Conservation (phyloP, 2,329 filamentous ascomycete species). For the Cladosporium sp. region DNA sequence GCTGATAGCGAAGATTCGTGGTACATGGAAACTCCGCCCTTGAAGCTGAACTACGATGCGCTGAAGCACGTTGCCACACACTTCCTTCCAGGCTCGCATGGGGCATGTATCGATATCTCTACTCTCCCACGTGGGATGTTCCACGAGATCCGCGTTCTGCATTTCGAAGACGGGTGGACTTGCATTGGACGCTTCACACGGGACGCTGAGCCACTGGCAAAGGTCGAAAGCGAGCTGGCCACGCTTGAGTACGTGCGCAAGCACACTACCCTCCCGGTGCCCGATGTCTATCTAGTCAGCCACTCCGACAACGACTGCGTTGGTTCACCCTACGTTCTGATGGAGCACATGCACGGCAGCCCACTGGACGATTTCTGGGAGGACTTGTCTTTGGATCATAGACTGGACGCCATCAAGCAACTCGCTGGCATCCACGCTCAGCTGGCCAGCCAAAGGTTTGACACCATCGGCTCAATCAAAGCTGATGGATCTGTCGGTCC, state of each 20-base stretch:
- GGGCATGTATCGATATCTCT: background rate
- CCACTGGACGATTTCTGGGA: background rate
- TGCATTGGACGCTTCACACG: background rate
- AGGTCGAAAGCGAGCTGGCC: constrained; percentile 17
- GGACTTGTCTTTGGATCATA: background rate
- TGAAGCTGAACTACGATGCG: background rate
- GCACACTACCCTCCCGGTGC: background rate
- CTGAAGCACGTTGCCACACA: background rate
- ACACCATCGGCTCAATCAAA: background rate
- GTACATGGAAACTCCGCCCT: background rate
- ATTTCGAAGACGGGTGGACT: background rate
- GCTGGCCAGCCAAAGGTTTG: background rate
- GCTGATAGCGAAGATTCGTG: background rate
- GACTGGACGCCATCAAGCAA: background rate
- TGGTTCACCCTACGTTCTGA: constrained; percentile 24
- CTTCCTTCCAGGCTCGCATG: background rate
- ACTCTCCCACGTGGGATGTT: background rate
- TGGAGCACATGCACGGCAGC: constrained; percentile 21
- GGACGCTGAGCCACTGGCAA: background rate
- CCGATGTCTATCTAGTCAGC: background rate
- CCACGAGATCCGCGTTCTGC: background rate
- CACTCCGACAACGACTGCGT: constrained; percentile 22
- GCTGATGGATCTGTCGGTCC: background rate
- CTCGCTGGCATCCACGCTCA: background rate
- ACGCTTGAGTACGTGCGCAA: constrained; percentile 10